Evolutionary conservation across 164 flowering plant species (phyloP).

Genomic region (Euptelea pleiosperma): DNA sequence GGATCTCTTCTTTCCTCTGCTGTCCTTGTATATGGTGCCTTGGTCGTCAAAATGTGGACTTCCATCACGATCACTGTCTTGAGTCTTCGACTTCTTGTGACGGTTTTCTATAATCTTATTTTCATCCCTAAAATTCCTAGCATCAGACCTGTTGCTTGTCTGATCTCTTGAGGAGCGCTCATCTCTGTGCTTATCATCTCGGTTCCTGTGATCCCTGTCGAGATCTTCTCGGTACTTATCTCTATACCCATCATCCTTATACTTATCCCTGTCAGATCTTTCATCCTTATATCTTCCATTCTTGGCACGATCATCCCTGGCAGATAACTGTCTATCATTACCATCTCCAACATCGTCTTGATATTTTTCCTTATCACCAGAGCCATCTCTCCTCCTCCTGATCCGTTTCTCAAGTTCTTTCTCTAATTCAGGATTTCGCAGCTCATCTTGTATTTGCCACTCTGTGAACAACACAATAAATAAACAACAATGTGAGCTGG

Average conservation of each 20-base stretch:
- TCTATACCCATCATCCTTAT: slow-evolving; percentile 36
- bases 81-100: slow-evolving; percentile 40
- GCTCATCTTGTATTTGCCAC: slow-evolving; percentile 31
- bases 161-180: slow-evolving; percentile 37
- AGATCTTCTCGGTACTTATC: slow-evolving; percentile 25
- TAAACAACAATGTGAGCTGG: background rate
- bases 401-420: slow-evolving; percentile 54
- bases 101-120: slow-evolving; percentile 31
- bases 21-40: slow-evolving; percentile 37
- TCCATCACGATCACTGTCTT: slow-evolving; percentile 34
- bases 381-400: slow-evolving; percentile 39
- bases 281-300: slow-evolving; percentile 31
- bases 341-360: slow-evolving; percentile 38
- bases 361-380: slow-evolving; percentile 41
- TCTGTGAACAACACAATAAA: slow-evolving; percentile 23
- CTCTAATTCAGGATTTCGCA: slow-evolving; percentile 49
- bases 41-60: slow-evolving; percentile 45
- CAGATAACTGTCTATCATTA: slow-evolving; percentile 38
- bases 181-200: slow-evolving; percentile 48
- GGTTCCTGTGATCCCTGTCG: slow-evolving; percentile 33
- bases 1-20: slow-evolving; percentile 39
- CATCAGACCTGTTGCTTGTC: slow-evolving; percentile 35
- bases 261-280: too few relatives aligned
- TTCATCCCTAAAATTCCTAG: slow-evolving; percentile 48
- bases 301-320: slow-evolving; percentile 33